Conservation (phyloP, 2,329 filamentous ascomycete genomes). For the Cladophialophora psammophila region DNA sequence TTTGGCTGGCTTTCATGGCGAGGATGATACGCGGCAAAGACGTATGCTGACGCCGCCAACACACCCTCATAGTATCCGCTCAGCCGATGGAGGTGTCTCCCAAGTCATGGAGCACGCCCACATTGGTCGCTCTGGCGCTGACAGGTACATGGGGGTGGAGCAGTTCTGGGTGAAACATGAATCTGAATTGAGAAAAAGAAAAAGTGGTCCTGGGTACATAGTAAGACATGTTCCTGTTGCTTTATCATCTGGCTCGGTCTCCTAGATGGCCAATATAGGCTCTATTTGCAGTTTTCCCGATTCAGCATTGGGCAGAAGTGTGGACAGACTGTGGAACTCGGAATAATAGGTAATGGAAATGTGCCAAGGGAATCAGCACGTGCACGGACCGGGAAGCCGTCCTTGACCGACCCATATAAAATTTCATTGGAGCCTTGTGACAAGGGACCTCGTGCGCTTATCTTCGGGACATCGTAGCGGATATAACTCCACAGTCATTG, state of each 20-base stretch:
- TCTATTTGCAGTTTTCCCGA: no score
- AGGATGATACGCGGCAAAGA: neutral
- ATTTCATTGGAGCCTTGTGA: neutral
- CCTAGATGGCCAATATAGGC: neutral
- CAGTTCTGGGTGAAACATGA: neutral
- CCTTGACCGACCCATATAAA: neutral
- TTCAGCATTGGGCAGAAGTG: no score
- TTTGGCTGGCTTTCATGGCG: neutral
- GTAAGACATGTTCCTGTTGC: neutral
- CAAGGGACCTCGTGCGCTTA: constrained; percentile 8
- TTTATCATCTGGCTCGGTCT: neutral
- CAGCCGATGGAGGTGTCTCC: neutral
- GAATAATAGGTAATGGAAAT: neutral
- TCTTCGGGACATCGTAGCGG: constrained; percentile 1
- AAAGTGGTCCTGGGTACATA: no score
- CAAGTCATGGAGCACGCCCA: neutral
- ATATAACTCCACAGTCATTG: neutral
- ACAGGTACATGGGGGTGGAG: neutral
- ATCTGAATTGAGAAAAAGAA: neutral
- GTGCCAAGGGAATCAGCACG: neutral
- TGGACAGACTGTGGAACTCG: no score
- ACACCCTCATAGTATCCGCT: neutral
- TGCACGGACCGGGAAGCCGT: constrained; percentile 2
- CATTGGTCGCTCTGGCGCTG: neutral
- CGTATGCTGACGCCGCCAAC: neutral